Base-by-base conservation (phyloP, 2,329 filamentous ascomycete species). In the Colletotrichum shisoi region DNA sequence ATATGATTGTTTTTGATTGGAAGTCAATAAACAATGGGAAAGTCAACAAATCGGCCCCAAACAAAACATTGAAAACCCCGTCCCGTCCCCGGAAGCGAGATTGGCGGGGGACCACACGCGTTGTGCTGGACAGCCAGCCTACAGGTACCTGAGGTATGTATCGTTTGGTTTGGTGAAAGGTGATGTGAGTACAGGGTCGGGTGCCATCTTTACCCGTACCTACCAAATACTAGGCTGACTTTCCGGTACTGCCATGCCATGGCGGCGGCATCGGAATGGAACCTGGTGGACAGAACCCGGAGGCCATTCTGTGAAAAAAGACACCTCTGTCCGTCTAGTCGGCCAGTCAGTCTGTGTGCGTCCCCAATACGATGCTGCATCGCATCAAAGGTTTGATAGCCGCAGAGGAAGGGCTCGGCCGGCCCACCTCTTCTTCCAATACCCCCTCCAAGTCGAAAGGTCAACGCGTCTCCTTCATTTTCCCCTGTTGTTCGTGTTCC, bases 391-490 rank as follows among this genome's bases (percentile, higher is more conserved):
- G 60, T 60, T 68, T 67, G 60, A 64, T 15, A 39, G 19, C 44
- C 15, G 37, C 13, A 51, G 17, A 57, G 45, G 21, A 57, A 15
- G 39, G 31, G 31, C 15, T 21, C n/a, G 31, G 54, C 27, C 19
- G 40, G 42, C 24, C 42, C 42, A 57, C 54, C 12, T 31, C 15
- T 34, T 37, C 21, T 45, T 24, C 56, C 57, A 59, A 59, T 40
- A 42, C 52, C n/a, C 11, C n/a, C 27, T 11, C 27, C 37, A 53
- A 39, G 31, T 48, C 45, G 40, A 53, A 34, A 57, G 27, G 54
- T 54, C 65, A 60, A 65, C 61, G 39, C 65, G 24, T 65, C 54
- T 56, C 51, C 64, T 52, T 49, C 51, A 34, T 9, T 34, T 34
- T 49, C 49, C 40, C 19, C 21, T 49, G 34, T 27, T 39, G 17